These are phyloP conservation scores for Elsinoe australis DNA, from an alignment of 2,329 filamentous ascomycete genomes.

Conservation along the genomic window DNA sequence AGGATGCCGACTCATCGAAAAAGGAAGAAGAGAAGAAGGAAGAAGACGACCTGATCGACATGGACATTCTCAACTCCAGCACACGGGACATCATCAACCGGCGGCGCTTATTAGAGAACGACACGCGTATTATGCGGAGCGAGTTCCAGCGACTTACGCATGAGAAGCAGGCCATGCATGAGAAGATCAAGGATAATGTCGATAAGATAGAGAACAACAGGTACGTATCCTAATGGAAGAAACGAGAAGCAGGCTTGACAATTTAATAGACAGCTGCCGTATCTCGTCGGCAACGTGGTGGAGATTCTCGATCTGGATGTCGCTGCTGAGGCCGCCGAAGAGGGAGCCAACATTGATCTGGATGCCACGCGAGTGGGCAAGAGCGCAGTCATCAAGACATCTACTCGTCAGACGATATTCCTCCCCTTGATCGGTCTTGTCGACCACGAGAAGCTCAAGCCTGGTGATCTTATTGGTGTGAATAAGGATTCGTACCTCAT, in stretches of 20 bases:
- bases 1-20: slow-evolving; percentile 58
- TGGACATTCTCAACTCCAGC: slow-evolving; percentile 85
- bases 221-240: slow-evolving; percentile 43
- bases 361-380: slow-evolving; percentile 96
- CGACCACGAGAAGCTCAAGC: slow-evolving; percentile 89
- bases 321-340: slow-evolving; percentile 88
- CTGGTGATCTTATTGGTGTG: slow-evolving; percentile 91
- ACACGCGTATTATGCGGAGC: slow-evolving; percentile 97
- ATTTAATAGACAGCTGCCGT: slow-evolving; percentile 74
- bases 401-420: slow-evolving; percentile 96
- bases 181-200: slow-evolving; percentile 98
- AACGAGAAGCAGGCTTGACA: background rate
- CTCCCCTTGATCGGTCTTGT: slow-evolving; percentile 93
- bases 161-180: slow-evolving; percentile 90
- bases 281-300: slow-evolving; percentile 96
- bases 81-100: slow-evolving; percentile 92
- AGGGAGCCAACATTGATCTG: slow-evolving; percentile 96
- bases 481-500: slow-evolving; percentile 99
- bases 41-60: slow-evolving; percentile 77
- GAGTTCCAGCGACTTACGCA: slow-evolving; percentile 90
- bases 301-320: slow-evolving; percentile 95
- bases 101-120: slow-evolving; percentile 88
- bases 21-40: slow-evolving; percentile 54
- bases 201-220: slow-evolving; percentile 99
- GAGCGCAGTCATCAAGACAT: slow-evolving; percentile 98